A percentile compares a stretch with the other conserved stretches of the same genome.
phyloP scores from a whole-genome alignment of 257 asterid species.

The Scutellaria baicalensis region DNA sequence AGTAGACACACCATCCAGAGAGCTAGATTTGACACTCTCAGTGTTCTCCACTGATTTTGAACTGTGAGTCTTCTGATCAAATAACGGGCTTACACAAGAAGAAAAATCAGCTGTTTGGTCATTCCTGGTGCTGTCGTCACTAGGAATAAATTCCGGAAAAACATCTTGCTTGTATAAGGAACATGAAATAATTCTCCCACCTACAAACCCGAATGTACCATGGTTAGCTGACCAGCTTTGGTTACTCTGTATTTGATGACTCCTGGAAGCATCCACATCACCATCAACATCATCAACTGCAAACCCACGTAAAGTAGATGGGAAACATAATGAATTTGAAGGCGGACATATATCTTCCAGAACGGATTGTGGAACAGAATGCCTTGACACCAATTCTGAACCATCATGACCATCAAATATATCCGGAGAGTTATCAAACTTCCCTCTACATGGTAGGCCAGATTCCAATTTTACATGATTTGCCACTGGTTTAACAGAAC shows the following conservation, averaged over 20 bases:
- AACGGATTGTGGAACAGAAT: constrained; percentile 15
- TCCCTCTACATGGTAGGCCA: not conserved
- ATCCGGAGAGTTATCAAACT: constrained; percentile 12
- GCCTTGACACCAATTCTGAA: constrained; percentile 16
- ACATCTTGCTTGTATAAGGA: constrained; percentile 32
- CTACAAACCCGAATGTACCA: constrained; percentile 33
- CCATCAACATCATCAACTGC: constrained; percentile 17
- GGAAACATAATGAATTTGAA: constrained; percentile 57
- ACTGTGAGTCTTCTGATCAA: constrained; percentile 14
- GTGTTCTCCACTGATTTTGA: constrained; percentile 21
- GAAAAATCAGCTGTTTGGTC: constrained; percentile 21
- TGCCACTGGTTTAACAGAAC: constrained; percentile 23
- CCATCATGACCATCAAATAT: constrained; percentile 20
- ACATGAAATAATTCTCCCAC: constrained; percentile 52
- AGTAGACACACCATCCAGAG: constrained; percentile 21
- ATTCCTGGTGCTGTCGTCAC: constrained; percentile 10
- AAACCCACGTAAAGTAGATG: constrained; percentile 48
- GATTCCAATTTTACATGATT: constrained; percentile 19
- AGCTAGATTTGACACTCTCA: constrained; percentile 21
- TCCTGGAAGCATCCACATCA: constrained; percentile 10
- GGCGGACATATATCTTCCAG: constrained; percentile 36
- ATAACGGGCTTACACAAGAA: constrained; percentile 27
- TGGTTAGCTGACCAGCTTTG: constrained; percentile 31
- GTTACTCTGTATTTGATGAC: constrained; percentile 25
- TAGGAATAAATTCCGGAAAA: constrained; percentile 16